Evolutionary conservation across 192 early-diverging fungal species (phyloP).

Genomic region (Gonapodya sp.): DNA sequence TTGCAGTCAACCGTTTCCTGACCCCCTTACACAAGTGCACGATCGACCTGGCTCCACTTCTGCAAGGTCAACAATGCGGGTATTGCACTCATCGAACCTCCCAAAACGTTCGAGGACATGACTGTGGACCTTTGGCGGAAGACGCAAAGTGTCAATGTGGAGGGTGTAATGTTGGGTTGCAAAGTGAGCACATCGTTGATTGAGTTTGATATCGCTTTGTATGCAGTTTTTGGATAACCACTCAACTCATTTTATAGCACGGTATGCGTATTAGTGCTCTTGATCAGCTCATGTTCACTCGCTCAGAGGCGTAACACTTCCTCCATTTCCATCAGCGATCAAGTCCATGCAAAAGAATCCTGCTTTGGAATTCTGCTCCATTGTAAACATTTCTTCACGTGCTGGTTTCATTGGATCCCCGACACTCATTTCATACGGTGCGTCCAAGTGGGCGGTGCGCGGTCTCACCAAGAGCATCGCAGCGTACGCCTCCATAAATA

Average conservation of each 20-base stretch:
- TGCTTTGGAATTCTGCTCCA: background rate
- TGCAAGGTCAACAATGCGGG: background rate
- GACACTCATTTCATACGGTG: background rate
- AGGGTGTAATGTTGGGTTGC: background rate
- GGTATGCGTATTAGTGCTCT: too few species aligned
- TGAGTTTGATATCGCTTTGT: background rate
- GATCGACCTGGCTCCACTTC: background rate
- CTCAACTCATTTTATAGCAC: too few species aligned
- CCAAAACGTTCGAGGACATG: background rate
- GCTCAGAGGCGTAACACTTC: too few species aligned
- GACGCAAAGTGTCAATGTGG: background rate
- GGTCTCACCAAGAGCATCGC: background rate
- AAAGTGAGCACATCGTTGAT: too few species aligned
- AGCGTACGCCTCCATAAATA: background rate
- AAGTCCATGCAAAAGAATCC: slow-evolving; percentile 8
- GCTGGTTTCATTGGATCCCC: background rate
- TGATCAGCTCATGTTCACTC: too few species aligned
- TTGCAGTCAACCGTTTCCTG: too few species aligned
- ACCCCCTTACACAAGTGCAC: background rate
- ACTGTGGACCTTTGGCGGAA: background rate
- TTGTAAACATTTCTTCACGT: background rate
- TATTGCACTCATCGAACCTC: background rate
- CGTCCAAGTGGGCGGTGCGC: slow-evolving; percentile 2
- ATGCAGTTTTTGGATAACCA: background rate
- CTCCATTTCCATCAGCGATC: background rate